Conservation (phyloP, 2,329 filamentous ascomycete genomes). For the Chrysoporthe austroafricana region DNA sequence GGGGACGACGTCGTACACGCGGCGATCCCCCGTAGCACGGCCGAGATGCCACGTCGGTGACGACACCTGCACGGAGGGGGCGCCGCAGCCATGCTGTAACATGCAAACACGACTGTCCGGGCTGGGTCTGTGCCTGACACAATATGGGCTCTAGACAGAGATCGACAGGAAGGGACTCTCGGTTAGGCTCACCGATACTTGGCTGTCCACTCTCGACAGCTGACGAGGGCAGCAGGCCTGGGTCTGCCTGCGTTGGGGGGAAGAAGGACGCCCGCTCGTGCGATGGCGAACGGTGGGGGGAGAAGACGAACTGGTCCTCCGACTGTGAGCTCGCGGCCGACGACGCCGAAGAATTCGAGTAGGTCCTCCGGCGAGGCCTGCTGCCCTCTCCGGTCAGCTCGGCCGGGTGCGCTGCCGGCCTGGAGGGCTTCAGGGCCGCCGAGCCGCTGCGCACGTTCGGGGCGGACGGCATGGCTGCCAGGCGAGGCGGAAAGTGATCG, state of each 20-base stretch:
- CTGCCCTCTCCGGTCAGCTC: background rate
- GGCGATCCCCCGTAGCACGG: background rate
- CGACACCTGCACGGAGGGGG: slow-evolving; percentile 6
- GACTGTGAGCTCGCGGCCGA: slow-evolving; percentile 36
- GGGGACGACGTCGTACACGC: no score
- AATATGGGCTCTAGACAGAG: background rate
- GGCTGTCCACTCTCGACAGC: background rate
- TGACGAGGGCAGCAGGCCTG: background rate
- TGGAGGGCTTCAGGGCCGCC: slow-evolving; percentile 44
- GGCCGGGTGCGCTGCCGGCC: background rate
- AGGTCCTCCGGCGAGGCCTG: slow-evolving; percentile 23
- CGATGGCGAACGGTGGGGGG: slow-evolving; percentile 39
- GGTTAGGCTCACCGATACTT: background rate
- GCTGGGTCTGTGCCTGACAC: background rate
- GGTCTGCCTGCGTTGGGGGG: slow-evolving; percentile 10
- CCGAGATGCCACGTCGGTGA: slow-evolving; percentile 4
- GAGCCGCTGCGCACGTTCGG: slow-evolving; percentile 7
- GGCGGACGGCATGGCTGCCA: slow-evolving; percentile 19
- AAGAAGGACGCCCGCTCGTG: slow-evolving; percentile 29
- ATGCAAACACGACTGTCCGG: no score
- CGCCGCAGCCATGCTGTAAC: no score
- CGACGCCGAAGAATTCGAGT: slow-evolving; percentile 53
- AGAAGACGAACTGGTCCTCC: slow-evolving; percentile 43
- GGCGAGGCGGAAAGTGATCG: slow-evolving; percentile 1
- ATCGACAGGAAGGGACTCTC: background rate